These are phyloP conservation scores for Phytophthora sansomeana DNA, from an alignment of 352 stramenopile species.

Conservation along the genomic window DNA sequence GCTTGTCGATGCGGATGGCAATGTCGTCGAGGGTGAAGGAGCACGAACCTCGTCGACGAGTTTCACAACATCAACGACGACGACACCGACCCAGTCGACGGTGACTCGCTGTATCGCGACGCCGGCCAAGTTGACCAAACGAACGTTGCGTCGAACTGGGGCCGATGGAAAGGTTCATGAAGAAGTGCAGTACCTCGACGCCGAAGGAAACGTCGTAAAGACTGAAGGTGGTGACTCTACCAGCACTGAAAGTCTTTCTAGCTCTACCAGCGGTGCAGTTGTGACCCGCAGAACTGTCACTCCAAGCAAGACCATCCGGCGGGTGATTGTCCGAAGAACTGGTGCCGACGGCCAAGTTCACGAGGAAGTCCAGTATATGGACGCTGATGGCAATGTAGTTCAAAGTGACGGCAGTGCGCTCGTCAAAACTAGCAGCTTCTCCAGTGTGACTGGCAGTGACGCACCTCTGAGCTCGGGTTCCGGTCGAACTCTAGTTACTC, in stretches of 20 bases:
- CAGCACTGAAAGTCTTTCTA: slow-evolving; percentile 2
- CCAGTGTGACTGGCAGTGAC: not conserved
- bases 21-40: slow-evolving; percentile 6
- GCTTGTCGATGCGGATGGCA: slow-evolving; percentile 22
- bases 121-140: slow-evolving; percentile 22
- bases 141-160: slow-evolving; percentile 32
- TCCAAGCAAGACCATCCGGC: slow-evolving; percentile 29
- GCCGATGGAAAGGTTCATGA: slow-evolving; percentile 25
- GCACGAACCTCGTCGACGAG: not conserved
- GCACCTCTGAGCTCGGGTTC: no score
- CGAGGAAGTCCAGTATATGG: slow-evolving; percentile 37
- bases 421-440: slow-evolving; percentile 12
- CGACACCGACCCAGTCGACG: not conserved
- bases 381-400: slow-evolving; percentile 32
- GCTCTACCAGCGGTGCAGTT: slow-evolving; percentile 4
- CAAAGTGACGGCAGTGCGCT: slow-evolving; percentile 20
- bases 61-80: not conserved
- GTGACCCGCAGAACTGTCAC: slow-evolving; percentile 21
- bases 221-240: slow-evolving; percentile 23
- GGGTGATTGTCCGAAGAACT: slow-evolving; percentile 31
- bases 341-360: slow-evolving; percentile 25
- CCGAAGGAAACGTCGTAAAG: slow-evolving; percentile 29
- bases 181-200: slow-evolving; percentile 37
- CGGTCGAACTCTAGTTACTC: slow-evolving; percentile 12
- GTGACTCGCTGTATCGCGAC: slow-evolving; percentile 26